Conservation (phyloP, 2,329 filamentous ascomycete species). For the Nannizziopsis barbatae region DNA sequence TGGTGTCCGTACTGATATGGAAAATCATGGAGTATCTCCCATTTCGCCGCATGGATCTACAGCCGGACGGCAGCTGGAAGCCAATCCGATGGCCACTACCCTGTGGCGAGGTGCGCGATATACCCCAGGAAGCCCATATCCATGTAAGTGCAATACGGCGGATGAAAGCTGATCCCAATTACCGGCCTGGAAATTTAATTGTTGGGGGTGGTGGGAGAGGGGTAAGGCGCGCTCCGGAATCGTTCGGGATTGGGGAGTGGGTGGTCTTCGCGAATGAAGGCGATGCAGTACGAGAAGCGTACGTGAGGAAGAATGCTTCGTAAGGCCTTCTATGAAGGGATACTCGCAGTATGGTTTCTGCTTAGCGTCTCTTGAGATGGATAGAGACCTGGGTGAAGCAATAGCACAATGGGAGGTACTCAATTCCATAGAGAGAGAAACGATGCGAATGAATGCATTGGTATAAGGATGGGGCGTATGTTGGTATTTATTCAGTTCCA, state of each 20-base stretch:
- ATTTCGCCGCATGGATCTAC: conserved; percentile 69
- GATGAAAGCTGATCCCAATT: conserved; percentile 52
- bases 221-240: conserved; percentile 47
- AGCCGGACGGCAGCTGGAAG: conserved; percentile 61
- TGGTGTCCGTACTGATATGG: conserved; percentile 53
- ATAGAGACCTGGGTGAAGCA: no score
- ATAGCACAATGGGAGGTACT: no score
- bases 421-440: no score
- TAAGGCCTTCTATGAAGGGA: neutral
- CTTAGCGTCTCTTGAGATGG: no score
- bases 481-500: no score
- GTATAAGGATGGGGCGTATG: no score
- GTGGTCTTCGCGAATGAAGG: conserved; percentile 52
- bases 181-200: conserved; percentile 69
- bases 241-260: conserved; percentile 63
- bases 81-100: conserved; percentile 72
- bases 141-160: conserved; percentile 64
- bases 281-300: conserved; percentile 58
- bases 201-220: conserved; percentile 68
- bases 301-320: conserved; percentile 38
- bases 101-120: conserved; percentile 64
- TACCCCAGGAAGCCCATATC: conserved; percentile 57
- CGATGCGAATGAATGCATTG: no score
- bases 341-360: neutral
- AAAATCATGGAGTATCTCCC: conserved; percentile 72